Evolutionary conservation across 495 filamentous ascomycete genomes (phyloP), one percentile per base, ranked within the genome.

Genomic region (Trichoderma gamsii): DNA sequence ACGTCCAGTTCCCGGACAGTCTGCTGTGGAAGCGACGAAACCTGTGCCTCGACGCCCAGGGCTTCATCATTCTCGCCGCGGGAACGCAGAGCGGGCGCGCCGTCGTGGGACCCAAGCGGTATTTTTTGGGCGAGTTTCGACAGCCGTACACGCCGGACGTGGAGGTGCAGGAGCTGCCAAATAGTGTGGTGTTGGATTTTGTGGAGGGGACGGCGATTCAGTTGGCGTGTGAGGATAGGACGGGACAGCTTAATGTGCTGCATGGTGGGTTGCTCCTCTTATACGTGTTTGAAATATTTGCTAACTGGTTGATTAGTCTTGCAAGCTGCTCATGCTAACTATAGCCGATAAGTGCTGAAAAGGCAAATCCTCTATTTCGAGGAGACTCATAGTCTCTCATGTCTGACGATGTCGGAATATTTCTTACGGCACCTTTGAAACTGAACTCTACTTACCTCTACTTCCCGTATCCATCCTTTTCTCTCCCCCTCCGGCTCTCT

Each of bases 1-100:
- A 97, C 70, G 87, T 97, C 4, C 93, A 97, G 72, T 96, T 97
- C 73, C 93, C 93, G 1, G 93, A 96, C 75, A 93, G 89, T 59
- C 83, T 97, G 27, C 82, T 97, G 12, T 97, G 93, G 93, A 97
- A 96, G 78, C 89, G 92, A 64, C 87, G 93, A 65, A 88, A 86
- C 72, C 87, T 96, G 79, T 85, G 88, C 65, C 82, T 97, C 63
- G 90, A 96, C 74, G 84, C 83, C 68, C 81, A 88, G 63, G 93
- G 93, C 12, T 89, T 88, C 72, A 75, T 97, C 56, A 86, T 95
- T 69, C 81, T 95, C 67, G 88, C 85, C 15, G 81, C 87, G 27
- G 75, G 78, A 8, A 71, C 77, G 12, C 73, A 81, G 75, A 78
- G 82, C 76, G 71, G 86, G 79, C 79, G 74, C 69, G 67, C 71